A percentile compares a stretch with the other conserved stretches of the same genome.
These are phyloP conservation scores for Wickerhamomyces kurtzmanii DNA, from an alignment of 805 yeast species.

Conservation along the genomic window DNA sequence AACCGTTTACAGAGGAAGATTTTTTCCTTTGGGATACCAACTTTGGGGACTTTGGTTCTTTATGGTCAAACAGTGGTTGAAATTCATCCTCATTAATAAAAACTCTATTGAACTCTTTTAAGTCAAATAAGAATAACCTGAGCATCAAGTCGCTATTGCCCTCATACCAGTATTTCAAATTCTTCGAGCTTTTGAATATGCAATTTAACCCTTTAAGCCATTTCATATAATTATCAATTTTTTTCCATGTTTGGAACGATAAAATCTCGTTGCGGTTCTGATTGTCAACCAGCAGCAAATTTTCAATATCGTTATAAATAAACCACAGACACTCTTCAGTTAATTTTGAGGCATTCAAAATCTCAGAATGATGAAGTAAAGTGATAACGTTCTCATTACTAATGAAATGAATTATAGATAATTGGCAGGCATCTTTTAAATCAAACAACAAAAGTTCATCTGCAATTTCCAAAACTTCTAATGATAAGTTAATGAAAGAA, in stretches of 20 bases:
- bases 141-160: slow-evolving; percentile 18
- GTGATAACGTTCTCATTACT: slow-evolving; percentile 49
- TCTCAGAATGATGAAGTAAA: slow-evolving; percentile 44
- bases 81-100: slow-evolving; percentile 28
- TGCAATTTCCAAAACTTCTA: slow-evolving; percentile 50
- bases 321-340: slow-evolving; percentile 58
- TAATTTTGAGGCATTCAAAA: slow-evolving; percentile 41
- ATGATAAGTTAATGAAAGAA: slow-evolving; percentile 39
- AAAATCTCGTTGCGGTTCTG: slow-evolving; percentile 12
- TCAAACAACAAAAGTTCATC: slow-evolving; percentile 56
- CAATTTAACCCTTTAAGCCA: slow-evolving; percentile 22
- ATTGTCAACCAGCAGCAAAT: slow-evolving; percentile 42
- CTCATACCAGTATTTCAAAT: slow-evolving; percentile 19
- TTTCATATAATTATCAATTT: slow-evolving; percentile 22
- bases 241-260: slow-evolving; percentile 8
- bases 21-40: slow-evolving; percentile 7
- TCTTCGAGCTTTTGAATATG: slow-evolving; percentile 4
- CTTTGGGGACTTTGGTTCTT: slow-evolving; percentile 9
- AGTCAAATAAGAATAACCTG: slow-evolving; percentile 23
- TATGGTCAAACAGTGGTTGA: slow-evolving; percentile 24
- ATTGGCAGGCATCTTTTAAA: slow-evolving; percentile 52
- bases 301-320: slow-evolving; percentile 54
- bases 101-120: slow-evolving; percentile 26
- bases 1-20: slow-evolving; percentile 3
- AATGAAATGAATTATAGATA: slow-evolving; percentile 45